Conservation (phyloP, 1,284 basidiomycete genomes). For the Cutaneotrichosporon sp. region DNA sequence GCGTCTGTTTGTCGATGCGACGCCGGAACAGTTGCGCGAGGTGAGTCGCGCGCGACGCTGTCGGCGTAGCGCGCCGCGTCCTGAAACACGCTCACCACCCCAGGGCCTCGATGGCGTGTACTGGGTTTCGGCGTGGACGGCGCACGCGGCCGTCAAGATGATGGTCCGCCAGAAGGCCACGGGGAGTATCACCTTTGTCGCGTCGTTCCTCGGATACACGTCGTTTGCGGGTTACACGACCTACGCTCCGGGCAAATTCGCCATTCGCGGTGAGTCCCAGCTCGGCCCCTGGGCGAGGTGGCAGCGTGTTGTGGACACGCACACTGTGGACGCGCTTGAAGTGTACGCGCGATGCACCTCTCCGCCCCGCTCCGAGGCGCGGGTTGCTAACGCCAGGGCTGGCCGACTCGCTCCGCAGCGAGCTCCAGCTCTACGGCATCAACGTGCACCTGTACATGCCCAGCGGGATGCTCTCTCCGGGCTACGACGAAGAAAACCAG, state of each 20-base stretch:
- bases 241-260: conserved; percentile 85
- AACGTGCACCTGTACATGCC: conserved; percentile 82
- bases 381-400: conserved; percentile 56
- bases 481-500: conserved; percentile 72
- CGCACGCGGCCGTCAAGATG: conserved; percentile 61
- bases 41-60: too few species aligned
- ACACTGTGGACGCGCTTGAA: too few species aligned
- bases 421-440: conserved; percentile 66
- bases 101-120: conserved; percentile 51
- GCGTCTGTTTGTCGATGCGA: conserved; percentile 66
- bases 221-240: conserved; percentile 75
- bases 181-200: conserved; percentile 72
- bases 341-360: too few species aligned
- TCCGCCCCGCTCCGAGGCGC: too few species aligned
- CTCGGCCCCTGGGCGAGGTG: conserved; percentile 1
- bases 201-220: conserved; percentile 75
- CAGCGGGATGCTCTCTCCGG: conserved; percentile 75
- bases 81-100: neutral
- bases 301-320: too few species aligned
- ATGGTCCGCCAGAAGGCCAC: conserved; percentile 61
- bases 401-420: conserved; percentile 77
- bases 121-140: conserved; percentile 62
- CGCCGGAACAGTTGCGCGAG: conserved; percentile 59
- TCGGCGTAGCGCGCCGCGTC: neutral
- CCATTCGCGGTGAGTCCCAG: conserved; percentile 60